These are phyloP conservation scores for Aschersonia sp. DNA, from an alignment of 2,329 filamentous ascomycete species.

Conservation along the genomic window DNA sequence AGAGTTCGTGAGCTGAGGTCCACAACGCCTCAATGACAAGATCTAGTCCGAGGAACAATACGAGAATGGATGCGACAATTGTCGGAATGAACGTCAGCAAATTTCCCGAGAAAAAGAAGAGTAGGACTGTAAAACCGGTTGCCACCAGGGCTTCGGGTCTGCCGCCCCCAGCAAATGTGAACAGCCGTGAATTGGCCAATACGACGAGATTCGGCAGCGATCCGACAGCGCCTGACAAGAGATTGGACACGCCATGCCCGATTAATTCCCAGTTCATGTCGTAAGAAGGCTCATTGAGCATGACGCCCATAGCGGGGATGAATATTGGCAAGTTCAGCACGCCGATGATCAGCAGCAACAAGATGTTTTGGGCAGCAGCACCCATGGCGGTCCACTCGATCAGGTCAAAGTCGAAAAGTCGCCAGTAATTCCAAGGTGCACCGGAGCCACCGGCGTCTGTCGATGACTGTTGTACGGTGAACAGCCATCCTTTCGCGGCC, in stretches of 20 bases:
- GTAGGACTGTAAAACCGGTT: not conserved
- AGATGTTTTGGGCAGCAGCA: not conserved
- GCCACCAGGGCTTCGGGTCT: not conserved
- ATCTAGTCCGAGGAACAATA: not conserved
- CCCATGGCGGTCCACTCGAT: not conserved
- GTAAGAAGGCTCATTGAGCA: not conserved
- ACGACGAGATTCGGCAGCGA: conserved; percentile 1
- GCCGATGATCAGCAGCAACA: not conserved
- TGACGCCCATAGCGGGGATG: conserved; percentile 1
- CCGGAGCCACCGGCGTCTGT: not conserved
- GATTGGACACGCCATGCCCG: not conserved
- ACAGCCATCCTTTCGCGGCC: not conserved
- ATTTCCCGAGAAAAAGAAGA: not conserved
- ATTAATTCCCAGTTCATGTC: not conserved
- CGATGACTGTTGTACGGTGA: not conserved
- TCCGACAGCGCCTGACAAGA: not conserved
- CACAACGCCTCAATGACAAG: not conserved
- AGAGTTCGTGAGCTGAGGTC: not conserved
- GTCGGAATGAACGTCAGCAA: not conserved
- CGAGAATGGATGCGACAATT: not conserved
- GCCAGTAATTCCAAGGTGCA: not conserved
- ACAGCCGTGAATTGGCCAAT: not conserved
- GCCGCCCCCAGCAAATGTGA: not conserved
- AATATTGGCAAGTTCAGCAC: not conserved
- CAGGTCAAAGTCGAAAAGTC: not conserved